Base-by-base conservation (phyloP, 2,329 filamentous ascomycete species). In the Drechslerella coelobrocha region DNA sequence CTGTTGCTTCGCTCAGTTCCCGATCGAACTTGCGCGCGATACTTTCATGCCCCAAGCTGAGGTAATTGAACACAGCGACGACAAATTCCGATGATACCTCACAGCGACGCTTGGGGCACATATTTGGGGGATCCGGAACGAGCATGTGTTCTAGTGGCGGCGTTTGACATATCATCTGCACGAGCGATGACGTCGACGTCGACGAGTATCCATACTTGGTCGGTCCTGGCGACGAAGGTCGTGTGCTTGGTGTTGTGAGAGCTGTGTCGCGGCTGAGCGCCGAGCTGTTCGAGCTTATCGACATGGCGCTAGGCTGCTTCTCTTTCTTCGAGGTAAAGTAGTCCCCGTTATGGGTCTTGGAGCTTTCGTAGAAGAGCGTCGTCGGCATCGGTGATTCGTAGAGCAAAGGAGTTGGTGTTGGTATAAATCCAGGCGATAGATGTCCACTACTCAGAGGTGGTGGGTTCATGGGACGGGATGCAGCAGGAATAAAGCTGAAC, bases 31-130 rank as follows among this genome's bases (percentile, higher is more conserved):
- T 75, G 41, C 68, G 63, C 37, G 73, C 75, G 26, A 76, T 61
- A 51, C 65, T 74, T 54, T 76, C 75, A 43, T 74, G 75, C 31
- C 57, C 68, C 17, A 76, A 50, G 53, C 74, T 74, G 10, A 76
- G 68, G 57, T 76, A 76, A 19, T 73, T 71, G 65, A 73, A 75
- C 21, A 76, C 74, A 12, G 73, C 74, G 3, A 68, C 45, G 2
- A 75, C 65, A 45, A 76, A 75, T 43, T 74, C 73, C 12, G 73
- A 61, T 1, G 74, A 73, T 12, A 76, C 73, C 47, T 76, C 74
- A 24, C 43, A 52, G 14, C 17, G 52, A 10, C 55, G 47, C 10
- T 48, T 26, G 19, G 66, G 66, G 24, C 59, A 63, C 66, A 71
- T 71, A 12, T 71, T 71, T n/a, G 66, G 66, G 31, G 59, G 45